Base-by-base conservation (phyloP, 1,284 basidiomycete genomes). In the Cryptococcus depauperatus region DNA sequence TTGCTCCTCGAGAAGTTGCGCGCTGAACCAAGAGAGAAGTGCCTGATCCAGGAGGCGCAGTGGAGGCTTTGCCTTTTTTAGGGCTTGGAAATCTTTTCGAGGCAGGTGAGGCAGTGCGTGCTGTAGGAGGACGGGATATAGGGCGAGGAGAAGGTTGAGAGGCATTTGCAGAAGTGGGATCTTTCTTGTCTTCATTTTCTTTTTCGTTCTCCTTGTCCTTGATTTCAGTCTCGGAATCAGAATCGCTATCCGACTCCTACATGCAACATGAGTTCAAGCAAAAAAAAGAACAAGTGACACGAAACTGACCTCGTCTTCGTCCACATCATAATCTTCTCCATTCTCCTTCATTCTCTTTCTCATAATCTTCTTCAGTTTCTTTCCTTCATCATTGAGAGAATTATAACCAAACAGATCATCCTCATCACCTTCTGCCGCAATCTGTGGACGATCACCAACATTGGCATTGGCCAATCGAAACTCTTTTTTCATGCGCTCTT, bases 361-460 rank as follows among this genome's bases (percentile, higher is more conserved):
- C 59, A 66, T 62, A 48, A 64, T 59, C 50, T 55, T 54, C 23
- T 51, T 44, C 44, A 63, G 34, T 30, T 55, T 57, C 48, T 58
- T 62, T 18, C 67, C 67, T 44, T 66, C 64, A 9, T 39, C 41
- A 10, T 55, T 58, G 28, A 66, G 45, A 32, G 46, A 40, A 26
- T 50, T 46, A 16, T 56, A 56, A 5, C 59, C 62, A 44, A 63
- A 62, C 29, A 63, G 44, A 41, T 65, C 61, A 33, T 59, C 59
- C n/a, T 56, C 52, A 16, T 61, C 59, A 3, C 59, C 61, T 14
- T 52, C 52, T 9, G 50, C 53, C 3, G 49, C 62, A 28, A 67
- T 58, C 55, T 69, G 64, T 5, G 65, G 62, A 5, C 57, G 48
- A 48, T 65, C 64, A 21, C 64, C 67, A 14, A 69, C 58, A 33